Base-by-base conservation (phyloP, 176 grass and related monocot genomes). In the Triticum urartu region DNA sequence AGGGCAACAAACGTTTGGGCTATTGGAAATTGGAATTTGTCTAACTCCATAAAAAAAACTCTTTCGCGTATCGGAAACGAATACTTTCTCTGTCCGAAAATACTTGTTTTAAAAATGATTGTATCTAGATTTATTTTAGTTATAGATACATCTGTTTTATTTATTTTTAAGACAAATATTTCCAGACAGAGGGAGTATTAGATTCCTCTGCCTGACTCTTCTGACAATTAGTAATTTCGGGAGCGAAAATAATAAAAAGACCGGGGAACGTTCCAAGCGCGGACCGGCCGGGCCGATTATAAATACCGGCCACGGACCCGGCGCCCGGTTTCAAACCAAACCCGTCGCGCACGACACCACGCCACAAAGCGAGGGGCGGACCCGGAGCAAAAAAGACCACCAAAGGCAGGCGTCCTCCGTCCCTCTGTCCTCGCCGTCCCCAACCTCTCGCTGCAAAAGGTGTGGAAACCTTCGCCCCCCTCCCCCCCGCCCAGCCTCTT, bases 391-490 rank as follows among this genome's bases (percentile, higher is more conserved):
- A 64, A 38, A 65, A 73, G 21, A 42, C 21, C 70, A 45, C 69
- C 70, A 3, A 42, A 48, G 9, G 54, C 48, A 48, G 12, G 54
- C 48, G 7, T 30, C 68, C 81, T 26, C 64, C 48, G 7, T 40
- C 68, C 81, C 20, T 52, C 77, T 36, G 63, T 38, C 56, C 78
- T 79, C 60, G 83, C 26, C n/a, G 88, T 78, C 79, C 60, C 83
- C 88, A 63, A 70, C 71, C 79, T 64, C 64, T 79, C 79, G 52
- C 64, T 54, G 79, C 79, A 45, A 82, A 86, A 73, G 72, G 54
- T 58, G 18, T 83, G 30, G 74, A 39, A 72, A 50, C 79, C 71
- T 59, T 59, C 61, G 43, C 79, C 77, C 26, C 35, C 50, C 33
- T 2, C 28, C 59, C 21, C 42, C 42, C n/a, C 42, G 13, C 62